phyloP scores from a whole-genome alignment of 1,284 basidiomycete genomes.

The Vanrija sp. region DNA sequence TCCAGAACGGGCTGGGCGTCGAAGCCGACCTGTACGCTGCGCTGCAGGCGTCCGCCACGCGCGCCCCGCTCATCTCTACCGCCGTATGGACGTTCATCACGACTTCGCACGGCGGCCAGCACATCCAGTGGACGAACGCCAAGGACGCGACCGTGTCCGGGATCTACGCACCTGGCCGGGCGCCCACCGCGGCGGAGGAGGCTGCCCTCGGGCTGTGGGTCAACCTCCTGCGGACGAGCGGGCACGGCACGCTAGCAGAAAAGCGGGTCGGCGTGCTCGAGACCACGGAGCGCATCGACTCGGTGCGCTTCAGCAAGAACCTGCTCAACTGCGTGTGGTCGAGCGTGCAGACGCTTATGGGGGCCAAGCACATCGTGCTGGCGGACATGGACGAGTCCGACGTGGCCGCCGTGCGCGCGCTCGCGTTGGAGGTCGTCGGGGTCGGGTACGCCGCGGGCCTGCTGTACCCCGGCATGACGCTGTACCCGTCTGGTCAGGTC shows the following conservation, averaged over 20 bases:
- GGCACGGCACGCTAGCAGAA: conserved; percentile 11
- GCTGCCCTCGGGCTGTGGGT: conserved; percentile 16
- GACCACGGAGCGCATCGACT: conserved; percentile 22
- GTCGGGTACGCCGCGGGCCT: conserved; percentile 32
- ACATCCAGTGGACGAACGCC: conserved; percentile 21
- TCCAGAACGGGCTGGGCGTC: conserved; percentile 67
- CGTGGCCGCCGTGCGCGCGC: conserved; percentile 21
- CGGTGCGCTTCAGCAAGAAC: conserved; percentile 23
- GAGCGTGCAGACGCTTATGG: conserved; percentile 29
- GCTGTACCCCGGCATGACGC: conserved; percentile 24
- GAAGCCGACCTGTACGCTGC: conserved; percentile 57
- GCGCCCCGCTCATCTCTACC: conserved; percentile 32
- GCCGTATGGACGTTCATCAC: conserved; percentile 31
- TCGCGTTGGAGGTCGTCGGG: conserved; percentile 33
- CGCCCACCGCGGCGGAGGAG: conserved; percentile 11
- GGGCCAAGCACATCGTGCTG: conserved; percentile 23
- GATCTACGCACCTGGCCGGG: conserved; percentile 29
- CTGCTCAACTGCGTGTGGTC: conserved; percentile 40
- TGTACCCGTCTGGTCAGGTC: conserved; percentile 17
- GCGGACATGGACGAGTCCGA: conserved; percentile 16
- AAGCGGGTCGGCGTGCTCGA: conserved; percentile 27
- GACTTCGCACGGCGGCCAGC: conserved; percentile 27
- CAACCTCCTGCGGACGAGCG: conserved; percentile 9
- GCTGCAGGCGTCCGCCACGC: conserved; percentile 44
- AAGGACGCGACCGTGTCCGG: conserved; percentile 23